phyloP scores from a whole-genome alignment of 2,329 filamentous ascomycete genomes.

The Cladosporium phlei region DNA sequence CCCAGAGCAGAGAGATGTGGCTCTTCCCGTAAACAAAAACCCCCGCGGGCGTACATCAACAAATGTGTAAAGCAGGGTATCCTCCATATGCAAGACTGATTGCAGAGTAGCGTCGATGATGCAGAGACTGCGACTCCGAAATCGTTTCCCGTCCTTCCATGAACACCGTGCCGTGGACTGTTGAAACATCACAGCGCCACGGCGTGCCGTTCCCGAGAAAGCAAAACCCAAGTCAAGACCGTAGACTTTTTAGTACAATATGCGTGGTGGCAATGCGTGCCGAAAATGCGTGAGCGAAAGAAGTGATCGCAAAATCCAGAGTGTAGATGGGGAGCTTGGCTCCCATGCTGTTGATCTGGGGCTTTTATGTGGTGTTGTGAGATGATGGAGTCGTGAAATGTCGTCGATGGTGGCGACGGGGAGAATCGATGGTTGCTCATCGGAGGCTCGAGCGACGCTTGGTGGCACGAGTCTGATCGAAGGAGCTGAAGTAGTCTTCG shows the following conservation, averaged over 20 bases:
- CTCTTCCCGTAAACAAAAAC: background rate
- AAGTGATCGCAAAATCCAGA: slow-evolving; percentile 1
- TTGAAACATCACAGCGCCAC: background rate
- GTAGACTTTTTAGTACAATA: slow-evolving; percentile 5
- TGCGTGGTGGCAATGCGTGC: slow-evolving; percentile 5
- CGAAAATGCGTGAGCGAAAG: background rate
- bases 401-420: background rate
- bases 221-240: background rate
- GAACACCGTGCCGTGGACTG: slow-evolving; percentile 4
- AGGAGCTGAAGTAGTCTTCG: slow-evolving; percentile 78
- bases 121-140: slow-evolving; percentile 6
- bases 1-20: background rate
- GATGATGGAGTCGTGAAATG: background rate
- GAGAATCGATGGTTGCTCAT: slow-evolving; percentile 12
- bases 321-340: slow-evolving; percentile 6
- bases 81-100: slow-evolving; percentile 4
- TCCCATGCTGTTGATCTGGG: slow-evolving; percentile 10
- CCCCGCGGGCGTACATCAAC: slow-evolving; percentile 4
- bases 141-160: background rate
- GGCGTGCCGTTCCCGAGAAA: background rate
- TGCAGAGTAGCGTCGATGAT: slow-evolving; percentile 1
- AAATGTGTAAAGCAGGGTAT: slow-evolving; percentile 8
- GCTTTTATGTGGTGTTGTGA: slow-evolving; percentile 4
- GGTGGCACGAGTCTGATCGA: slow-evolving; percentile 71
- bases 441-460: slow-evolving; percentile 35